Evolutionary conservation across 176 grass and related monocot genomes (phyloP), one percentile per base, ranked within the genome.

Genomic region (Areca catechu): DNA sequence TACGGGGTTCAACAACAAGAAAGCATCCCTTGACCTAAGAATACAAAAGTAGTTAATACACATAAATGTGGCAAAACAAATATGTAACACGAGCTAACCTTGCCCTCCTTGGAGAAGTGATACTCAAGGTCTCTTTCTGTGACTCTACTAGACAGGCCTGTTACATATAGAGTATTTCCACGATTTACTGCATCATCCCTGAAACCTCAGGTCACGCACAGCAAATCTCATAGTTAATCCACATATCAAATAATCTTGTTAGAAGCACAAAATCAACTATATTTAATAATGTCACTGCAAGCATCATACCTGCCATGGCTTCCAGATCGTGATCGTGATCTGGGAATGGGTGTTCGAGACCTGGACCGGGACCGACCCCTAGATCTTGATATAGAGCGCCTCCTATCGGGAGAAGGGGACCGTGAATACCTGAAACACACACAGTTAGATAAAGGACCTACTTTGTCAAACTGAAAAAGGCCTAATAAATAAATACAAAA

Each of bases 1-100:
- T 97, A 67, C 77, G 78, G n/a, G 83, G 92, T 80, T 97, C 86
- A 77, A 85, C 68, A 21, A 88, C 83, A 30, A 91, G 7, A 20
- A n/a, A 79, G 4, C 73, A 84, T 70, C 90, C 75, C 23, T 72
- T 65, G 66, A 91, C 86, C 92, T 97, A 27, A 29, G 25, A 3
- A 57, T 5, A 24, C 24, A 21, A 64, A 37, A 3, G 22, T 22
- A 12, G 34, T 43, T 43, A 43, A 43, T 43, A 43, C 34, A 29
- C 10, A 34, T 49, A 4, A 16, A 56, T 47, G 5, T 15, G 49
- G 54, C 16, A 57, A 2, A 61, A 65, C 2, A 54, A 74, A 65
- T 17, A 34, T 25, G 10, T 54, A 27, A 49, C n/a, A 57, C 14
- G 14, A 57, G 5, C 43, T 57, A 34, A 70, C 64, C 83, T 81